Base-by-base conservation (phyloP, 2,329 filamentous ascomycete species). In the Cordyceps javanica region DNA sequence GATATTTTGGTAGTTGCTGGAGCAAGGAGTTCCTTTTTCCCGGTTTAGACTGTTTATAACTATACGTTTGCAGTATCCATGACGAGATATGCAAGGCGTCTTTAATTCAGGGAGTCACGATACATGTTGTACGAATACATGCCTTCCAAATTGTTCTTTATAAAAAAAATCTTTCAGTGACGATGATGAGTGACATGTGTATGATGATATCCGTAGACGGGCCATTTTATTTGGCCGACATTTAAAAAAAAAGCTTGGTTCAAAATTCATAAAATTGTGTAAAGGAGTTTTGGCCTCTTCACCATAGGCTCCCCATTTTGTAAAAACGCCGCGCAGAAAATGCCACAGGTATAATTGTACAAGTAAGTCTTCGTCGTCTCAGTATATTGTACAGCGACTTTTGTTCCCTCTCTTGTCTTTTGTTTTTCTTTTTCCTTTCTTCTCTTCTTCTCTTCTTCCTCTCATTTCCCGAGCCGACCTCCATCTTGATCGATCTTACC, bases 271-370 rank as follows among this genome's bases (percentile, higher is more conserved):
- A n/a, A 10, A 53, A 34, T 57, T 50, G 46, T 50, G 46, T 28
- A 39, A 46, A 49, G 28, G 55, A 57, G 46, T 34, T n/a, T n/a
- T 52, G 16, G 26, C 25, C 55, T 34, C 19, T 10, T 30, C 14
- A 57, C 42, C 32, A 23, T 28, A 38, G 46, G 55, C 55, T 45
- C 46, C 23, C n/a, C 19, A 2, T 45, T 26, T 62, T 69, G 62
- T 65, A n/a, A n/a, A 46, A 71, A 72, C 69, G 70, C 70, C 69
- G 64, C 61, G 67, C 63, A 70, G 39, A 57, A n/a, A 66, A 72
- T 71, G 67, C 65, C 62, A 63, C 46, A 63, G 60, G 16, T 50
- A 19, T 65, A 62, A 62, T 67, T 63, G 60, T 71, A 57, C 55
- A 69, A 63, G n/a, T n/a, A 68, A 62, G 63, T 42, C 14, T 48